Base-by-base conservation (phyloP, 177 flowering plant species). In the Vitis hybrid region DNA sequence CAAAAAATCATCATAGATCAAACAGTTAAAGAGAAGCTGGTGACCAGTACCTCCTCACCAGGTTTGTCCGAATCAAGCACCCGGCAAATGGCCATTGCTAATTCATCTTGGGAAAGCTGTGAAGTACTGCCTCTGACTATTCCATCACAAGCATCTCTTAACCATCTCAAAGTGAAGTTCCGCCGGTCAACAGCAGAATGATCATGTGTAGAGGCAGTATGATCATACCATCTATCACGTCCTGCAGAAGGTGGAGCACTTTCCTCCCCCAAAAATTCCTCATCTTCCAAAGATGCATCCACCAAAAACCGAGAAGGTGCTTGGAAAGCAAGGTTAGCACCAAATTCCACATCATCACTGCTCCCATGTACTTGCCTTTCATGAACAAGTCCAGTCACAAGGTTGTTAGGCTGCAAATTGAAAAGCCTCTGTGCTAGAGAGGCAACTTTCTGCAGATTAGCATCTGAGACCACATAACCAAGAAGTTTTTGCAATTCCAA, bases 61-160 rank as follows among this genome's bases (percentile, higher is more conserved):
- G 93, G 88, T 77, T 93, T 96, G 55, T 87, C 93, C 45, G 99
- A 90, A 75, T 87, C 86, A 76, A 96, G 96, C 51, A 96, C 91
- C 60, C 90, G 88, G 73, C 98, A 93, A 69, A 96, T 90, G 58
- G 99, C 87, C 95, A 92, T 85, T 66, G 99, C 97, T 52, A 96
- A 71, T 79, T 96, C 99, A 87, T 96, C 99, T 59, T 80, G 85
- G 22, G 97, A 85, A 69, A 96, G 94, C 74, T 87, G 92, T 58
- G 99, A 96, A 74, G 69, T 74, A 76, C 90, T 84, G 60, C 64
- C 84, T 63, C 71, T 82, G 10, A 88, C 91, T 75, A 96, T 86
- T 60, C 61, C 70, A 57, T 81, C 93, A 82, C 99, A 96, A 12
- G 85, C 84, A 79, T 90, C 90, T 66, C 87, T 87, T 71, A 96